Evolutionary conservation across 768 basidiomycete species (phyloP), one percentile per base, ranked within the genome.

Genomic region (Trametes villosa): DNA sequence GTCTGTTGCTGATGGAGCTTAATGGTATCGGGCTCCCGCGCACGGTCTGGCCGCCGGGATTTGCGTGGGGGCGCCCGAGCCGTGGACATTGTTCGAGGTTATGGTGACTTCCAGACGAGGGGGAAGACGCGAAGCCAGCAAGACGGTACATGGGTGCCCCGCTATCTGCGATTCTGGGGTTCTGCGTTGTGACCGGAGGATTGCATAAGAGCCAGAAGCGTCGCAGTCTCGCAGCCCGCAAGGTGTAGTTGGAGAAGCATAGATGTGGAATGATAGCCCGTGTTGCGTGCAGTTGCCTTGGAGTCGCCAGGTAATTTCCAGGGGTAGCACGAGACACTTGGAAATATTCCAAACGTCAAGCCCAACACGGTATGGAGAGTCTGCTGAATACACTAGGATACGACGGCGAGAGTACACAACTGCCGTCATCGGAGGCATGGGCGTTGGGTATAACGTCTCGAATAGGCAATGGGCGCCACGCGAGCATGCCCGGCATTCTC

Each of bases 401-500:
- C n/a, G n/a, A n/a, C n/a, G n/a, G n/a, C n/a, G n/a, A n/a, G n/a
- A n/a, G n/a, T n/a, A n/a, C n/a, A n/a, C n/a, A n/a, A n/a, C n/a
- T n/a, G n/a, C n/a, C n/a, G n/a, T n/a, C n/a, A n/a, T n/a, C n/a
- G n/a, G n/a, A n/a, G n/a, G n/a, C 12, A 12, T 2, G 12, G 53
- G 41, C 46, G 60, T 54, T 61, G 9, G 12, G 47, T 61, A 52
- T 17, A 33, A 27, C 27, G 29, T 41, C 61, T 45, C 8, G 24
- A 57, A 27, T 34, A 46, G 49, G 60, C 11, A 56, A 17, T 4
- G 11, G 42, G 17, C 5, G 13, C 17, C 6, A 17, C 26, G 22
- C 9, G 17, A 24, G 18, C 9, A 6, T 26, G 12, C 4, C 36
- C 70, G 73, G 73, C 59, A 54, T 47, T 30, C 56, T 56, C 73